Evolutionary conservation across 2,329 filamentous ascomycete genomes (phyloP).

Genomic region (Phaeophleospora eucalypticola): DNA sequence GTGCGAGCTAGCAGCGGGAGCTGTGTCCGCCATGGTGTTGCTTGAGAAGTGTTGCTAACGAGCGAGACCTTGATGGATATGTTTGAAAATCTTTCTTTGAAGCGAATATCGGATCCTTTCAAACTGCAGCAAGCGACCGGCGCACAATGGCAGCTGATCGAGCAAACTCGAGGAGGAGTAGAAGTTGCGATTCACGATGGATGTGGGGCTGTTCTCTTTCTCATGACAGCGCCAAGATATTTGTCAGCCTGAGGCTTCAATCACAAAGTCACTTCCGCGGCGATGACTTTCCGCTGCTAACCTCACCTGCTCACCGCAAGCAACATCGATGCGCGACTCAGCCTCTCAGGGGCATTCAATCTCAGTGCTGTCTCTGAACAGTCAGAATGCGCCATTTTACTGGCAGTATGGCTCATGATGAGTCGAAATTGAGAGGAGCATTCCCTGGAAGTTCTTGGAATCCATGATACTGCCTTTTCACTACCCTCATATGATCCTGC

Average conservation of each 20-base stretch:
- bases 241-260: not conserved
- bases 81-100: not conserved
- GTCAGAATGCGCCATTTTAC: no score
- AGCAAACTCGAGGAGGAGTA: not conserved
- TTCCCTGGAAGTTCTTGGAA: no score
- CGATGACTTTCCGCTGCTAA: no score
- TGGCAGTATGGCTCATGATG: no score
- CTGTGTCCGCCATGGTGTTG: not conserved
- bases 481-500: no score
- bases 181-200: not conserved
- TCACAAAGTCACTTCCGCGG: no score
- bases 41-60: not conserved
- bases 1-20: not conserved
- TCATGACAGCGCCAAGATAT: not conserved
- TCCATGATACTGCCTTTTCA: no score
- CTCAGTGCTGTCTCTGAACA: no score
- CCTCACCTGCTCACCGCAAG: no score
- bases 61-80: slow-evolving; percentile 1
- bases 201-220: not conserved
- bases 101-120: not conserved
- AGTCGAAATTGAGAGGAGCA: no score
- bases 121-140: not conserved
- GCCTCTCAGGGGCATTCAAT: no score
- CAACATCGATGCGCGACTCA: no score
- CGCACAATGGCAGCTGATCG: not conserved